Evolutionary conservation across 257 asterid genomes (phyloP), one percentile per base, ranked within the genome.

Genomic region (Solanum raphanifolium): DNA sequence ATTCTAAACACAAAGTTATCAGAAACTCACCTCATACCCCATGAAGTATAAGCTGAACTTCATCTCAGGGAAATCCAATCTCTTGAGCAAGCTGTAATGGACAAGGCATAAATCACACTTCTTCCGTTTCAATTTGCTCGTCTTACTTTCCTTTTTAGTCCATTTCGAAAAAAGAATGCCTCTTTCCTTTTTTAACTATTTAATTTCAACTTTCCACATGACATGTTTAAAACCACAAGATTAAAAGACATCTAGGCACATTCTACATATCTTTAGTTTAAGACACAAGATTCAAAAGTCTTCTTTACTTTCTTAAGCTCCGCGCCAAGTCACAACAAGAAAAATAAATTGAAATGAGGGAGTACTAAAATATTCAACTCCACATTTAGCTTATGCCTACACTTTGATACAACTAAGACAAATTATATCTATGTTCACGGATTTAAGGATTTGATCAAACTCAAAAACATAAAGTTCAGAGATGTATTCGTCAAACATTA

Each of bases 11-110:
- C 46, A 55, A 46, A 18, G 16, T 7, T 83, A 62, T 83, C 46
- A 35, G 83, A 83, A n/a, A 74, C 71, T 83, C 74, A 95, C 99
- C 99, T 94, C 98, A 69, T 93, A 95, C 84, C 99, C 99, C 93
- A 97, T 41, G 90, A 97, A 95, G 88, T 95, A 96, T 69, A 97
- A 90, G 71, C 94, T 92, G 86, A 95, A 95, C 92, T 97, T 95
- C 94, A 95, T 38, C 87, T 94, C 99, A 31, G 93, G 90, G 88
- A 95, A 95, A 92, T 97, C 99, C 92, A 97, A 89, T 91, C 98
- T 93, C 89, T 97, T 97, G 74, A 97, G 98, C 95, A 97, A 91
- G 88, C 99, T 97, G 92, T 16, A 86, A 81, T 27, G 29, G 74
- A 18, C 69, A 48, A 79, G 43, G 43, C 36, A 82, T 18, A 5